A percentile compares a stretch with the other conserved stretches of the same genome.
These are phyloP conservation scores for Ceratocystis alfenasii DNA, from an alignment of 2,329 filamentous ascomycete species.

Conservation along the genomic window DNA sequence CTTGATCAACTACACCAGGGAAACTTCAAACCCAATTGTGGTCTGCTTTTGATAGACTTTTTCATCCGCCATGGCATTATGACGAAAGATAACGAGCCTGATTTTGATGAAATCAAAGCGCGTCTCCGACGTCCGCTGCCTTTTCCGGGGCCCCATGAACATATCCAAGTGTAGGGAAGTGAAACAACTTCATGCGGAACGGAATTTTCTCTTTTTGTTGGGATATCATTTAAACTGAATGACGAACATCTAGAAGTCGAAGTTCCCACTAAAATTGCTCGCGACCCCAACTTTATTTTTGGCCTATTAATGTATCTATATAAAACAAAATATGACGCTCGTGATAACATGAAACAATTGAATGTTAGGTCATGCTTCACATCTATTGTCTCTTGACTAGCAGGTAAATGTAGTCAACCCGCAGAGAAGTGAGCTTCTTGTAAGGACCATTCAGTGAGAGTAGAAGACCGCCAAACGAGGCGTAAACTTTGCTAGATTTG, in stretches of 20 bases:
- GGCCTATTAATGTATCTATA: conserved; percentile 17
- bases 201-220: conserved; percentile 12
- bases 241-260: conserved; percentile 3
- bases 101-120: conserved; percentile 62
- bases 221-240: conserved; percentile 6
- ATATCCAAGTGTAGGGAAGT: conserved; percentile 9
- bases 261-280: background rate
- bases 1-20: conserved; percentile 55
- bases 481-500: conserved; percentile 65
- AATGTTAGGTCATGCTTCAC: background rate
- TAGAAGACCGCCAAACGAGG: conserved; percentile 85
- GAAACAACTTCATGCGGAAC: conserved; percentile 9
- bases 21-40: conserved; percentile 88
- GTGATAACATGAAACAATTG: conserved; percentile 15
- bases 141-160: conserved; percentile 56
- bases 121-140: conserved; percentile 68
- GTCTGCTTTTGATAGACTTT: conserved; percentile 74
- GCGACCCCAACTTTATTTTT: conserved; percentile 5
- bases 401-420: conserved; percentile 89
- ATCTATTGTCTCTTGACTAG: conserved; percentile 63
- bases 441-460: conserved; percentile 88
- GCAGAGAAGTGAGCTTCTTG: conserved; percentile 83
- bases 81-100: conserved; percentile 63
- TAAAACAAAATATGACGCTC: conserved; percentile 18
- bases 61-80: conserved; percentile 75